Conservation (phyloP, 257 asterid genomes). For the Solanum microdontum region DNA sequence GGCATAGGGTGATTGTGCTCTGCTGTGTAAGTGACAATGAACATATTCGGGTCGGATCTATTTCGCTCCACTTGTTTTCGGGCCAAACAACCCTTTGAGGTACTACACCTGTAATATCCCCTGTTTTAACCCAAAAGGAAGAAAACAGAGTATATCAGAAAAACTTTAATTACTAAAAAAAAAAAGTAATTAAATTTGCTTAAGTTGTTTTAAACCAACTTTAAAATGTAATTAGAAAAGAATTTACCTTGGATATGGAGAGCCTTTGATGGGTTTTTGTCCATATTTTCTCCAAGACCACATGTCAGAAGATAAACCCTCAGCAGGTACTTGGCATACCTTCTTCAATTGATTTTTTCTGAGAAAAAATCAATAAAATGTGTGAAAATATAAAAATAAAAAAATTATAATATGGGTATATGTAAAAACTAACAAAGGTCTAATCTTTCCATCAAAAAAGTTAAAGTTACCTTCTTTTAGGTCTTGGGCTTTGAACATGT, state of each 20-base stretch:
- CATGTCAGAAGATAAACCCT: slow-evolving; percentile 64
- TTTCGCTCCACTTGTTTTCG: slow-evolving; percentile 95
- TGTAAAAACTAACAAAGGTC: background rate
- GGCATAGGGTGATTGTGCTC: slow-evolving; percentile 97
- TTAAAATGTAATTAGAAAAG: background rate
- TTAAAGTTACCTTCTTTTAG: slow-evolving; percentile 58
- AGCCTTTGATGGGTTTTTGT: slow-evolving; percentile 91
- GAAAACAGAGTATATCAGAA: background rate
- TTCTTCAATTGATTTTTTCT: slow-evolving; percentile 74
- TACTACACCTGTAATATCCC: slow-evolving; percentile 94
- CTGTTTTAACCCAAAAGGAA: slow-evolving; percentile 21
- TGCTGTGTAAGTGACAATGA: slow-evolving; percentile 73
- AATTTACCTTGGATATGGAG: slow-evolving; percentile 78
- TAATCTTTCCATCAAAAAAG: background rate
- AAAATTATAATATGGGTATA: background rate
- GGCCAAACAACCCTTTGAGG: slow-evolving; percentile 84
- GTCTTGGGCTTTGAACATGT: slow-evolving; percentile 36
- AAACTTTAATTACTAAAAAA: background rate
- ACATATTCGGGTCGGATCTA: slow-evolving; percentile 89
- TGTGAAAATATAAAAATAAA: background rate
- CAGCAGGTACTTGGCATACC: slow-evolving; percentile 72
- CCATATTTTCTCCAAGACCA: slow-evolving; percentile 99
- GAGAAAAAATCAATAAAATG: background rate
- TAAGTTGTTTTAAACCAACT: background rate
- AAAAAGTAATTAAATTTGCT: background rate